Evolutionary conservation across 208 protist genomes (phyloP).

Genomic region (Borovskyia barvae): DNA sequence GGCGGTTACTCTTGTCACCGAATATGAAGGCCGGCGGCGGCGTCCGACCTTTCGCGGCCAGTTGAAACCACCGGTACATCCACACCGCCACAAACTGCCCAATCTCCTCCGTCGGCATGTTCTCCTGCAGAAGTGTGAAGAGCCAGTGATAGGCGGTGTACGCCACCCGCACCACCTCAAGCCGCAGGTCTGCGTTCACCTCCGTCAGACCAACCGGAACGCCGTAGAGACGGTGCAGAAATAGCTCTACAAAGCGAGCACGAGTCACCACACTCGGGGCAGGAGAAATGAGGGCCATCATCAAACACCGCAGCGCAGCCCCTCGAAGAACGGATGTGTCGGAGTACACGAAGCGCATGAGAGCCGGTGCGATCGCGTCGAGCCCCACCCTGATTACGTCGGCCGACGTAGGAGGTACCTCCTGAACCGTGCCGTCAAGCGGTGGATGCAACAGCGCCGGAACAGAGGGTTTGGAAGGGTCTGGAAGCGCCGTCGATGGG

Average conservation of each 20-base stretch:
- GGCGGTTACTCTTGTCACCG: constrained; percentile 7
- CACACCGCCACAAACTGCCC: constrained; percentile 41
- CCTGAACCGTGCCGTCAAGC: constrained; percentile 28
- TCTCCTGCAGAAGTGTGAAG: constrained; percentile 42
- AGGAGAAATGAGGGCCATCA: constrained; percentile 53
- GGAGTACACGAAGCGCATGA: constrained; percentile 39
- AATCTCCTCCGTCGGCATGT: constrained; percentile 62
- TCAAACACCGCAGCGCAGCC: constrained; percentile 48
- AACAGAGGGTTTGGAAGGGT: neutral
- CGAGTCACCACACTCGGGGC: constrained; percentile 26
- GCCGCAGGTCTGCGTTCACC: constrained; percentile 42
- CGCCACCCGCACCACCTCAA: constrained; percentile 49
- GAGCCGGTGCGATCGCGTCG: constrained; percentile 15
- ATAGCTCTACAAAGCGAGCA: constrained; percentile 30
- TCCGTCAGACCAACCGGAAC: constrained; percentile 44
- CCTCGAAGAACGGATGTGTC: constrained; percentile 60
- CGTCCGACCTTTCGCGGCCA: constrained; percentile 21
- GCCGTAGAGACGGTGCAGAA: constrained; percentile 34
- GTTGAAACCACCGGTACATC: constrained; percentile 41
- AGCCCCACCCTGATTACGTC: constrained; percentile 27
- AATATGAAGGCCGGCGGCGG: constrained; percentile 10
- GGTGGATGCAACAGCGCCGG: constrained; percentile 13
- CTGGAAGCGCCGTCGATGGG: neutral
- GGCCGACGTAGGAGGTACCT: constrained; percentile 28
- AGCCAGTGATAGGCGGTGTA: constrained; percentile 55